Evolutionary conservation across 1,284 basidiomycete genomes (phyloP).

Genomic region (Cryptococcus neoformans): DNA sequence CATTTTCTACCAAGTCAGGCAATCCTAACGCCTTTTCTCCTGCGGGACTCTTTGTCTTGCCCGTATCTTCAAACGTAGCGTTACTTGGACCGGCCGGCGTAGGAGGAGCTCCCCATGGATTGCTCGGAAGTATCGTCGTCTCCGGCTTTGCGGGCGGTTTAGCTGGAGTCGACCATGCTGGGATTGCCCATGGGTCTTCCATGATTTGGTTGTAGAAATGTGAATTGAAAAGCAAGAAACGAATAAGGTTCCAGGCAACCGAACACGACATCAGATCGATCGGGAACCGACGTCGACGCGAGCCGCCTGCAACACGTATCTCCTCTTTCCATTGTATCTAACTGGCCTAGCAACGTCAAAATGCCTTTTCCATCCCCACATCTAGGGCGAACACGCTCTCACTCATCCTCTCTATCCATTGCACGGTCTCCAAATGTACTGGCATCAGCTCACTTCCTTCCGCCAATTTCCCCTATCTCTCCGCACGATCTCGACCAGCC

Average conservation of each 20-base stretch:
- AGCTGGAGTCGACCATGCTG: slow-evolving; percentile 25
- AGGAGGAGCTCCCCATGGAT: slow-evolving; percentile 29
- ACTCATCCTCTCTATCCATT: slow-evolving; percentile 20
- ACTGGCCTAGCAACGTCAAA: no score
- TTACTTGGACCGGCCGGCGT: no score
- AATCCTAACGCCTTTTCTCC: no score
- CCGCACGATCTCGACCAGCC: slow-evolving; percentile 2
- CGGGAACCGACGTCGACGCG: background rate
- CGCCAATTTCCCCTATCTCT: background rate
- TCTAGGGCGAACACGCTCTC: slow-evolving; percentile 1
- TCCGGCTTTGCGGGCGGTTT: slow-evolving; percentile 11
- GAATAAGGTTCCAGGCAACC: no score
- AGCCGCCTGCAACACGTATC: no score
- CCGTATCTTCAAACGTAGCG: no score
- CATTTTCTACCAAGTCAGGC: no score
- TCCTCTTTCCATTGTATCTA: background rate
- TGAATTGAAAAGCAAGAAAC: background rate
- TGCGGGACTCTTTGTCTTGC: no score
- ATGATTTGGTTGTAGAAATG: slow-evolving; percentile 9
- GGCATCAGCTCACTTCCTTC: slow-evolving; percentile 8
- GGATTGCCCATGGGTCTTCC: slow-evolving; percentile 39
- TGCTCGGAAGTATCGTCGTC: slow-evolving; percentile 10
- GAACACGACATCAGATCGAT: background rate
- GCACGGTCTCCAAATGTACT: slow-evolving; percentile 25
- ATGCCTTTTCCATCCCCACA: no score